Conservation (phyloP, 805 yeast species). For the Pichia exigua region DNA sequence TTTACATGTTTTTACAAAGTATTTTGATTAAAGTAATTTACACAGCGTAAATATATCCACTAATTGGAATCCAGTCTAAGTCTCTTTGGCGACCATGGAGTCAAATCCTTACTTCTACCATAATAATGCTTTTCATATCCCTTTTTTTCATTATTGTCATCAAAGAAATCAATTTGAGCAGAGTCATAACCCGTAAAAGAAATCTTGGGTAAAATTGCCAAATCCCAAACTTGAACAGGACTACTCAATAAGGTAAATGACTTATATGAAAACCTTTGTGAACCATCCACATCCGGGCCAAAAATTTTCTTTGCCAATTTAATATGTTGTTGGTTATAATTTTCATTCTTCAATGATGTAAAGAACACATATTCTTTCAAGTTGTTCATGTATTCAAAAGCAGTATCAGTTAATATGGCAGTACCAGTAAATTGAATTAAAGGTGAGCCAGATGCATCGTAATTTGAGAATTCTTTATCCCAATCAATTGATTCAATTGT, state of each 20-base stretch:
- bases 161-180: conserved; percentile 17
- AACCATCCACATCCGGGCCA: conserved; percentile 21
- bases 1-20: background rate
- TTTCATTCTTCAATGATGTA: conserved; percentile 18
- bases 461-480: conserved; percentile 21
- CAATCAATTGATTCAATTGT: conserved; percentile 22
- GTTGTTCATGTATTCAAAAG: conserved; percentile 25
- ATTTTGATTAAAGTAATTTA: background rate
- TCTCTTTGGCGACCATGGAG: conserved; percentile 17
- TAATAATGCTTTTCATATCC: conserved; percentile 22
- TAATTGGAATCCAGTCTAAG: conserved; percentile 14
- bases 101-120: conserved; percentile 20
- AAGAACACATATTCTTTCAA: conserved; percentile 16
- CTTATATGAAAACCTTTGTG: conserved; percentile 19
- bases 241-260: conserved; percentile 21
- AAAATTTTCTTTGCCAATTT: conserved; percentile 13
- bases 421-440: conserved; percentile 27
- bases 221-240: conserved; percentile 28
- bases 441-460: conserved; percentile 28
- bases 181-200: conserved; percentile 23
- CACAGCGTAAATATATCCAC: background rate
- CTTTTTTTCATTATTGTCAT: conserved; percentile 21
- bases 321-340: conserved; percentile 8
- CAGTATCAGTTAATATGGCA: conserved; percentile 26
- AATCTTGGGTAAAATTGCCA: conserved; percentile 24